A percentile compares a stretch with the other conserved stretches of the same genome.
Conservation (phyloP, 208 protist genomes). For the Wallacemonas sp. region DNA sequence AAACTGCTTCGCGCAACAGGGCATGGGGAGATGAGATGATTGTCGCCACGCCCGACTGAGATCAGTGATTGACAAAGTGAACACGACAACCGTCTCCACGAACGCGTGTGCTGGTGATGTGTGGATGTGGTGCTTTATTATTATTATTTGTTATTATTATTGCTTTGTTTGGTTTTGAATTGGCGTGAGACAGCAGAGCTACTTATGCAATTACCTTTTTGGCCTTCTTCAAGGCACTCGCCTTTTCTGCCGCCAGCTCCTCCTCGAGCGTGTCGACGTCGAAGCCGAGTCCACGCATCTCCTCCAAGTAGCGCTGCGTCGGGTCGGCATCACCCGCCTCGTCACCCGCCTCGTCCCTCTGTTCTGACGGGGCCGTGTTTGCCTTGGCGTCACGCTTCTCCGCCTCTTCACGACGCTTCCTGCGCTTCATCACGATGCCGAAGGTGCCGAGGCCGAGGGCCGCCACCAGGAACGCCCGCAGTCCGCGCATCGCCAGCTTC, state of each 20-base stretch:
- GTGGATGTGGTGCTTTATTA: no score
- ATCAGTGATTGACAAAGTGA: no score
- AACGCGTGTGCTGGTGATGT: no score
- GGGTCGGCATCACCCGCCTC: constrained; percentile 34
- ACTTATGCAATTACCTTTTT: not conserved
- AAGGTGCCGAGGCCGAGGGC: constrained; percentile 53
- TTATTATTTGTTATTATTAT: no score
- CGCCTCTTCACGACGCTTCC: constrained; percentile 19
- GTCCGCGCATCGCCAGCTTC: constrained; percentile 55
- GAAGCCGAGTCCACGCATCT: constrained; percentile 83
- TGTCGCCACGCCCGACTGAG: no score
- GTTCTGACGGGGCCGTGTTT: not conserved
- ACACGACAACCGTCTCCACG: no score
- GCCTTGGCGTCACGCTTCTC: constrained; percentile 2
- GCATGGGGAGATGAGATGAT: no score
- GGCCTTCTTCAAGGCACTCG: not conserved
- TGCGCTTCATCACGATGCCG: constrained; percentile 52
- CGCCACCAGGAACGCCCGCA: constrained; percentile 66
- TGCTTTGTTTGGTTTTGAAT: not conserved
- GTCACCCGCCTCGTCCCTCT: not conserved
- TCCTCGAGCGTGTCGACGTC: constrained; percentile 84
- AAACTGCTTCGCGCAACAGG: constrained; percentile 34
- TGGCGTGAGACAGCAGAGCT: not conserved
- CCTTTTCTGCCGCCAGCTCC: constrained; percentile 43
- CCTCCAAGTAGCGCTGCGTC: constrained; percentile 71